phyloP scores from a whole-genome alignment of 2,329 filamentous ascomycete species.

The Fusarium staphyleae region DNA sequence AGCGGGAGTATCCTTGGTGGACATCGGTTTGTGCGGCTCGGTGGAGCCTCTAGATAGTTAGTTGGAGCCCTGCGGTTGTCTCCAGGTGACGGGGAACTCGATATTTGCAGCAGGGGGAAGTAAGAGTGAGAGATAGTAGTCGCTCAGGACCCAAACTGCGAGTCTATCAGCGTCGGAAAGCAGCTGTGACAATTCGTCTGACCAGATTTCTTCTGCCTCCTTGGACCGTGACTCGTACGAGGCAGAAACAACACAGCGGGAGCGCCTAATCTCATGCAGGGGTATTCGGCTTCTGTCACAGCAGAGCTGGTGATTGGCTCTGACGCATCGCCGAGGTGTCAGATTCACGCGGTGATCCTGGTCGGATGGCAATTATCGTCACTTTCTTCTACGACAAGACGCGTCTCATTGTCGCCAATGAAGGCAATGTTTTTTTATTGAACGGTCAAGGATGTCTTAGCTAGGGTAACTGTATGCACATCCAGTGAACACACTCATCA shows the following conservation, averaged over 20 bases:
- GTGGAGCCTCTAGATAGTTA: too few species aligned
- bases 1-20: not conserved
- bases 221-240: constrained; percentile 12
- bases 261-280: constrained; percentile 21
- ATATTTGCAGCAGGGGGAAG: constrained; percentile 1
- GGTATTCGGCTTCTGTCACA: constrained; percentile 23
- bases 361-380: not conserved
- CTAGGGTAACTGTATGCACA: not conserved
- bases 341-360: constrained; percentile 15
- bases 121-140: not conserved
- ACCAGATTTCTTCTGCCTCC: not conserved
- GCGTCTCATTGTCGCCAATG: not conserved
- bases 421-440: not conserved
- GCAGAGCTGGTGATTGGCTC: constrained; percentile 18
- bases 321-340: constrained; percentile 18
- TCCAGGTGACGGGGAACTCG: not conserved
- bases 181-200: not conserved
- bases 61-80: not conserved
- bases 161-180: not conserved
- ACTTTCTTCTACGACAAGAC: constrained; percentile 6
- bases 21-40: not conserved
- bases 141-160: not conserved
- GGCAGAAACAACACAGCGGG: constrained; percentile 8
- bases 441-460: accelerated
- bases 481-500: not conserved